Percentiles rank a stretch among this genome's conserved stretches.
Evolutionary conservation across 257 asterid species (phyloP).

Genomic region (Ehretia macrophylla): DNA sequence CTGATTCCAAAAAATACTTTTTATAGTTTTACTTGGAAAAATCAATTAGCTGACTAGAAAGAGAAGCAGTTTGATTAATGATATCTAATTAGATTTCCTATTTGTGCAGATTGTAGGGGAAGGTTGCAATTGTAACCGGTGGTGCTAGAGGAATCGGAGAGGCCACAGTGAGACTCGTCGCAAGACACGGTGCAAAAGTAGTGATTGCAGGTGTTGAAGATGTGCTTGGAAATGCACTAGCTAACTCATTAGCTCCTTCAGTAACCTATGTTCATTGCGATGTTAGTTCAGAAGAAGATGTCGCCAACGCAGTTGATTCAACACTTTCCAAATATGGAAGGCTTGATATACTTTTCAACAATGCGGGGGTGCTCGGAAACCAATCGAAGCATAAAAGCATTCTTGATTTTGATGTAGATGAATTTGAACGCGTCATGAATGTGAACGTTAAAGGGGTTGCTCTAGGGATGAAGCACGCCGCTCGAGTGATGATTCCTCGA

Average conservation of each 20-base stretch:
- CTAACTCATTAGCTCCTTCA: constrained; percentile 28
- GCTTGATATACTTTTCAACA: constrained; percentile 66
- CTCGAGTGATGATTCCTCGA: constrained; percentile 60
- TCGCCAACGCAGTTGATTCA: constrained; percentile 33
- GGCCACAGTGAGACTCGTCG: constrained; percentile 66
- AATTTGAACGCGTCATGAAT: constrained; percentile 56
- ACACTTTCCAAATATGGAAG: constrained; percentile 44
- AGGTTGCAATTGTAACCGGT: constrained; percentile 68
- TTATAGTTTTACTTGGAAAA: no score
- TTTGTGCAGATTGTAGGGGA: constrained; percentile 59
- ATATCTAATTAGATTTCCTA: neutral
- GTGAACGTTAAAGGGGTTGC: constrained; percentile 73
- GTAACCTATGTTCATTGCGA: constrained; percentile 56
- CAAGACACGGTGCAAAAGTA: constrained; percentile 61
- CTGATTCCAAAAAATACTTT: no score
- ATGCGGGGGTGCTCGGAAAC: constrained; percentile 73
- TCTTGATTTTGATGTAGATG: constrained; percentile 54
- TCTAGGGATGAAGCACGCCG: constrained; percentile 81
- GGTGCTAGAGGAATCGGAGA: constrained; percentile 89
- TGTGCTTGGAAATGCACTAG: constrained; percentile 38
- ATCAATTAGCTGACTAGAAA: no score
- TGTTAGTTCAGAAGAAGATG: constrained; percentile 57
- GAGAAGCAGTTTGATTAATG: neutral
- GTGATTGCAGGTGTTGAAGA: constrained; percentile 69
- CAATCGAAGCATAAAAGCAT: constrained; percentile 70